phyloP scores from a whole-genome alignment of 805 yeast species.

The Candida ascalaphidarum region DNA sequence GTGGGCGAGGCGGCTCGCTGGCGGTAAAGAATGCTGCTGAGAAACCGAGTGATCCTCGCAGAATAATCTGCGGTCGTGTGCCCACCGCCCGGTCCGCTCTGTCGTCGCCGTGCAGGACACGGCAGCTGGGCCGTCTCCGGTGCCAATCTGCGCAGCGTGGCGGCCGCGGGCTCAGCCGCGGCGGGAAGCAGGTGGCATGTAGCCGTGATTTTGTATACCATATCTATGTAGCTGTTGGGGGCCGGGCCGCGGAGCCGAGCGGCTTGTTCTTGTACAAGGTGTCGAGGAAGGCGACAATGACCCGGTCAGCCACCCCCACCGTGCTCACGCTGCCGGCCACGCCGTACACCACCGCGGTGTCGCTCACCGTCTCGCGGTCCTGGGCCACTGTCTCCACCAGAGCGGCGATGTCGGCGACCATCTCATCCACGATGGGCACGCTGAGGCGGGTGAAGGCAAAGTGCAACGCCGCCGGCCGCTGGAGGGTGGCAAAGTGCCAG shows the following conservation, averaged over 20 bases:
- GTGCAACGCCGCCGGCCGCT: constrained; percentile 86
- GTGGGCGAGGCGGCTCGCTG: too few species aligned
- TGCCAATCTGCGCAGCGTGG: too few species aligned
- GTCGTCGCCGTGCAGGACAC: too few species aligned
- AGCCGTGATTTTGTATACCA: constrained; percentile 1
- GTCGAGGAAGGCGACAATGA: constrained; percentile 78
- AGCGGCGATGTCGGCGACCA: constrained; percentile 43
- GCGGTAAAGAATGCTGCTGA: too few species aligned
- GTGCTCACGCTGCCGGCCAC: constrained; percentile 90
- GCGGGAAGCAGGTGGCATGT: too few species aligned
- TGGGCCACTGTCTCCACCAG: constrained; percentile 31
- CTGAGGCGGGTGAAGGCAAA: constrained; percentile 78
- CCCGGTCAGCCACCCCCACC: constrained; percentile 70
- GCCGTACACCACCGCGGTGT: constrained; percentile 88
- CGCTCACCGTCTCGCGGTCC: constrained; percentile 25
- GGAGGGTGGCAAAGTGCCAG: constrained; percentile 87
- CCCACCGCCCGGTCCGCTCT: too few species aligned
- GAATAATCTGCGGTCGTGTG: too few species aligned
- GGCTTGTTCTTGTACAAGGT: constrained; percentile 65
- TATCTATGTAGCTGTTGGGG: constrained; percentile 2
- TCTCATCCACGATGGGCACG: constrained; percentile 49
- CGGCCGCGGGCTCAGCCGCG: too few species aligned
- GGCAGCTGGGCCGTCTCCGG: too few species aligned
- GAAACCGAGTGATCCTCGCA: too few species aligned
- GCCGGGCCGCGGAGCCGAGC: background rate